phyloP scores from a whole-genome alignment of 306 rosid species.

The Adenanthera pavonina region DNA sequence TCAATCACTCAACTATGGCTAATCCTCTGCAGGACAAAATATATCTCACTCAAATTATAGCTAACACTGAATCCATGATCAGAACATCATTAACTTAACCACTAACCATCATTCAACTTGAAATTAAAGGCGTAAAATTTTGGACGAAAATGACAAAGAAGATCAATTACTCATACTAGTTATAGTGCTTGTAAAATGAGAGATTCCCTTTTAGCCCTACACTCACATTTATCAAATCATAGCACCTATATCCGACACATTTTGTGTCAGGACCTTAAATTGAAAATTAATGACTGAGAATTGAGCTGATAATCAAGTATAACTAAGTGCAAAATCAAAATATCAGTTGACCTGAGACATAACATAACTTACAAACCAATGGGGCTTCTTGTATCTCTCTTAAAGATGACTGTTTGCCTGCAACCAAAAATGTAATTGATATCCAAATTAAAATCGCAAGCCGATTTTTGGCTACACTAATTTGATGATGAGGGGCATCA shows the following conservation, averaged over 20 bases:
- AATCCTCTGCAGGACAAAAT: background rate
- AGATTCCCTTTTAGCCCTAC: background rate
- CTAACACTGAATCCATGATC: background rate
- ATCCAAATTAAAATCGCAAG: background rate
- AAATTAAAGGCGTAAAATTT: background rate
- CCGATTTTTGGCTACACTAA: background rate
- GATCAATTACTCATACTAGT: background rate
- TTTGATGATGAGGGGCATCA: background rate
- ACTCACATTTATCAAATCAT: background rate
- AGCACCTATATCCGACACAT: background rate
- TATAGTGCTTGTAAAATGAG: background rate
- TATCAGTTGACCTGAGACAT: slow-evolving; percentile 14
- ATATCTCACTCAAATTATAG: background rate
- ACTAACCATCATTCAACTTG: background rate
- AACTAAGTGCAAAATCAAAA: slow-evolving; percentile 15
- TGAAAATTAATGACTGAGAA: slow-evolving; percentile 5
- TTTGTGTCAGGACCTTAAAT: background rate
- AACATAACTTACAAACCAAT: background rate
- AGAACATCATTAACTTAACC: background rate
- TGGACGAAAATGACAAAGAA: background rate
- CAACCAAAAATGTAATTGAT: background rate
- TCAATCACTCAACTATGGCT: slow-evolving; percentile 8
- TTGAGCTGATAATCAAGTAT: slow-evolving; percentile 10
- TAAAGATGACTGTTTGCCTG: background rate
- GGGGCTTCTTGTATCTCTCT: background rate